Percentiles rank a stretch among this genome's conserved stretches.
phyloP scores from a whole-genome alignment of 1,284 basidiomycete genomes.

The Entoloma clypeatum region DNA sequence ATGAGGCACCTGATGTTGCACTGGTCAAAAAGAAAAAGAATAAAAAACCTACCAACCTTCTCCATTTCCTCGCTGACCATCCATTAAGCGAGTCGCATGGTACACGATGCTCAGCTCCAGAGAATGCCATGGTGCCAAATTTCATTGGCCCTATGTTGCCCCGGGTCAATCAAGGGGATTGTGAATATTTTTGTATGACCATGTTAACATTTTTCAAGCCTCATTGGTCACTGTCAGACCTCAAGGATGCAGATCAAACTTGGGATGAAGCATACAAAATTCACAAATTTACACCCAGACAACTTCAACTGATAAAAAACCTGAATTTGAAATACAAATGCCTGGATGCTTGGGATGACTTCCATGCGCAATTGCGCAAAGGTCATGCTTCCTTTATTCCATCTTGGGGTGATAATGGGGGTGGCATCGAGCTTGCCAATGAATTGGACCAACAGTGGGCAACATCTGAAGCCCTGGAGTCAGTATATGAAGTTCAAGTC shows the following conservation, averaged over 20 bases:
- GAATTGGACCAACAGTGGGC: not conserved
- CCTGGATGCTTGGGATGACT: constrained; percentile 11
- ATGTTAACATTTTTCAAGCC: constrained; percentile 31
- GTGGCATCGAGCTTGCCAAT: not conserved
- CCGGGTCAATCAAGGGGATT: constrained; percentile 27
- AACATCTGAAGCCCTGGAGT: too few relatives aligned
- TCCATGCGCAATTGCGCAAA: constrained; percentile 9
- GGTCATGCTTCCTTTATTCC: not conserved
- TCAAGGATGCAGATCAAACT: constrained; percentile 18
- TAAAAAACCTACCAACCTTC: not conserved
- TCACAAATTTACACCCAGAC: constrained; percentile 14
- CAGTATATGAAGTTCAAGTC: too few relatives aligned
- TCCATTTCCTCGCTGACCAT: constrained; percentile 3
- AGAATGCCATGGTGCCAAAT: constrained; percentile 19
- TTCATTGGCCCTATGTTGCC: constrained; percentile 29
- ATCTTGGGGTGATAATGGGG: not conserved
- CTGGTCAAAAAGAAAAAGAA: not conserved
- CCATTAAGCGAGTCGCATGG: constrained; percentile 1
- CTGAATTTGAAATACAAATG: constrained; percentile 13
- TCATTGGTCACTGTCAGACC: constrained; percentile 25
- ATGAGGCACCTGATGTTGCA: constrained; percentile 1
- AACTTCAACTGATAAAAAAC: constrained; percentile 21
- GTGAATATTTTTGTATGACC: constrained; percentile 28
- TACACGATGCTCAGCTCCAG: not conserved
- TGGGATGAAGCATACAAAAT: constrained; percentile 26